Conservation (phyloP, 1,284 basidiomycete genomes). For the Cystobasidiaceae sp. region DNA sequence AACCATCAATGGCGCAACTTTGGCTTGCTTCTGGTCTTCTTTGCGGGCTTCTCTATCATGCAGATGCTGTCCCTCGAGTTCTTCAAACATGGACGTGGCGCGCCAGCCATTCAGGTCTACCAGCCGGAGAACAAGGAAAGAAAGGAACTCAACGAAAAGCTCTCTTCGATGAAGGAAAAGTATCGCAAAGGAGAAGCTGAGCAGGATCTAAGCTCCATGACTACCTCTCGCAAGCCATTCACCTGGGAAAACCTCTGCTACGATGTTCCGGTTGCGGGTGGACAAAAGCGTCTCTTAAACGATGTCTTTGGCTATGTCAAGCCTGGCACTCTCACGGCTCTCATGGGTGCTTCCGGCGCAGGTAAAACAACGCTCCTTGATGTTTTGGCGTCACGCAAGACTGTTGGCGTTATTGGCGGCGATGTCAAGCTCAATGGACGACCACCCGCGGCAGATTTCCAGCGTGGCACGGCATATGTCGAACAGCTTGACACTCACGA, state of each 20-base stretch:
- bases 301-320: slow-evolving; percentile 53
- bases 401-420: slow-evolving; percentile 52
- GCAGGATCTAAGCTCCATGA: slow-evolving; percentile 35
- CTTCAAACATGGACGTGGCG: slow-evolving; percentile 40
- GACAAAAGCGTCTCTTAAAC: slow-evolving; percentile 49
- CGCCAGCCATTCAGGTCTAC: slow-evolving; percentile 44
- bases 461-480: slow-evolving; percentile 53
- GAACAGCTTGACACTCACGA: slow-evolving; percentile 58
- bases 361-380: slow-evolving; percentile 44
- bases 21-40: slow-evolving; percentile 49
- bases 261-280: slow-evolving; percentile 48
- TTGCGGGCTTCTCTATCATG: slow-evolving; percentile 43
- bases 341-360: slow-evolving; percentile 46
- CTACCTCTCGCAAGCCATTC: slow-evolving; percentile 43
- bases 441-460: slow-evolving; percentile 51
- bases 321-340: slow-evolving; percentile 50
- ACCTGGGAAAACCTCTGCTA: slow-evolving; percentile 51
- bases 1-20: slow-evolving; percentile 50
- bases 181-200: slow-evolving; percentile 36
- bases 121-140: slow-evolving; percentile 42
- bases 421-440: slow-evolving; percentile 54
- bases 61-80: slow-evolving; percentile 36
- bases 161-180: slow-evolving; percentile 33
- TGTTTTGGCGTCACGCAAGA: slow-evolving; percentile 55
- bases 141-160: slow-evolving; percentile 39